Base-by-base conservation (phyloP, 164 flowering plant species). In the Vitis riparia region DNA sequence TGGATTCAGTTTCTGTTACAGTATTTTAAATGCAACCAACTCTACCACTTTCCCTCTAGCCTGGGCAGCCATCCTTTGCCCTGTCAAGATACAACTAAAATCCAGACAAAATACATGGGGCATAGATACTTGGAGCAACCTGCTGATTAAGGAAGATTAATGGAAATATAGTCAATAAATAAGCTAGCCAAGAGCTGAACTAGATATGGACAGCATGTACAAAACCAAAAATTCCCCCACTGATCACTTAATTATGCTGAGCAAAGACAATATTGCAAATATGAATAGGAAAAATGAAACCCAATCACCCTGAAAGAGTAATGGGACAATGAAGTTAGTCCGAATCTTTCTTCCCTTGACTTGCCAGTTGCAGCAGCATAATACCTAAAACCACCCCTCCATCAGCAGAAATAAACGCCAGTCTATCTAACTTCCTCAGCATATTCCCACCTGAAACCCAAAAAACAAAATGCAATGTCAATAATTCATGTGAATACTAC, bases 201-300 rank as follows among this genome's bases (percentile, higher is more conserved):
- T 27, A 44, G 17, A 71, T 49, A 58, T 71, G 51, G 59, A 58
- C 64, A 71, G 51, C 50, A 71, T 71, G 63, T 71, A 65, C 69
- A 71, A 11, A 63, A 52, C 49, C 44, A 12, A 10, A 30, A 48
- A 51, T 63, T 47, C 37, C 32, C 67, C 9, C 19, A 51, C 30
- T 9, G 0, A 11, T 19, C 44, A 7, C 47, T 65, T 50, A 16
- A 23, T 50, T 11, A 65, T 19, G 16, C 57, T 27, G 23, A 11
- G 56, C 32, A 11, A 51, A 5, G 56, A 29, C 27, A 23, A 23
- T 23, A 1, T 23, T 23, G 27, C 27, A 23, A 23, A 23, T 23
- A 23, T 16, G 9, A 64, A 2, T 10, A 11, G 11, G 51, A 16
- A 47, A 48, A 47, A 47, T 48, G 30, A 48, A 63, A 17, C 48